These are phyloP conservation scores for Tilletia indica DNA, from an alignment of 1,284 basidiomycete species.

Conservation along the genomic window DNA sequence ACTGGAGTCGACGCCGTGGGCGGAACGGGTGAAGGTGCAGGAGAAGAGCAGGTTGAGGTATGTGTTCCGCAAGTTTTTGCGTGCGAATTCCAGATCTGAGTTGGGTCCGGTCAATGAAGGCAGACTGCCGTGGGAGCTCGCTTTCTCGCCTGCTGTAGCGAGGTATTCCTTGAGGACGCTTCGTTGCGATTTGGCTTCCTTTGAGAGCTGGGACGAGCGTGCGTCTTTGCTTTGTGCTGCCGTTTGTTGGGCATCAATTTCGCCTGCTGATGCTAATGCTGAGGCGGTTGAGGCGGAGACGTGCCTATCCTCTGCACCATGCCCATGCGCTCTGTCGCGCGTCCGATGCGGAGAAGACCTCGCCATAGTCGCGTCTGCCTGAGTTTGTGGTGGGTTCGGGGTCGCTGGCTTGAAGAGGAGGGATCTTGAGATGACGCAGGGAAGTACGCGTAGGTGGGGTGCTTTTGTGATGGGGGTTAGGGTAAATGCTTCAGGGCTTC, in stretches of 20 bases:
- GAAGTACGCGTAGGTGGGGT: too few relatives aligned
- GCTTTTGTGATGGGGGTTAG: too few relatives aligned
- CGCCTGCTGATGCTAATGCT: too few relatives aligned
- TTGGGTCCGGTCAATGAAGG: conserved; percentile 15
- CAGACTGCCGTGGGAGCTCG: conserved; percentile 14
- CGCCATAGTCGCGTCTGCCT: not conserved
- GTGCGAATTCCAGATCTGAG: conserved; percentile 39
- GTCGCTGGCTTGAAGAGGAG: too few relatives aligned
- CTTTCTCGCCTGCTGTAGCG: not conserved
- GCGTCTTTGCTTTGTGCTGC: conserved; percentile 1
- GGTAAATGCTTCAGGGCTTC: too few relatives aligned
- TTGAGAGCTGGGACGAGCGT: conserved; percentile 10
- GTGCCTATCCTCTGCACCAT: too few relatives aligned
- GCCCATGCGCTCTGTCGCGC: not conserved
- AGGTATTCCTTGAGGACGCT: conserved; percentile 17
- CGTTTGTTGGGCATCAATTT: too few relatives aligned
- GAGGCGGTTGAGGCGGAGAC: too few relatives aligned
- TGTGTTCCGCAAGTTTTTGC: conserved; percentile 45
- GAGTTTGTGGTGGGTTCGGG: too few relatives aligned
- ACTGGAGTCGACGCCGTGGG: conserved; percentile 38
- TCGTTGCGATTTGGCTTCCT: conserved; percentile 17
- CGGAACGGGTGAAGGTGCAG: conserved; percentile 41
- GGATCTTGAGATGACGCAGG: too few relatives aligned
- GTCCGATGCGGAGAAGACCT: not conserved
- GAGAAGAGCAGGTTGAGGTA: conserved; percentile 50